These are phyloP conservation scores for Russula olivacea DNA, from an alignment of 768 basidiomycete genomes.

Conservation along the genomic window DNA sequence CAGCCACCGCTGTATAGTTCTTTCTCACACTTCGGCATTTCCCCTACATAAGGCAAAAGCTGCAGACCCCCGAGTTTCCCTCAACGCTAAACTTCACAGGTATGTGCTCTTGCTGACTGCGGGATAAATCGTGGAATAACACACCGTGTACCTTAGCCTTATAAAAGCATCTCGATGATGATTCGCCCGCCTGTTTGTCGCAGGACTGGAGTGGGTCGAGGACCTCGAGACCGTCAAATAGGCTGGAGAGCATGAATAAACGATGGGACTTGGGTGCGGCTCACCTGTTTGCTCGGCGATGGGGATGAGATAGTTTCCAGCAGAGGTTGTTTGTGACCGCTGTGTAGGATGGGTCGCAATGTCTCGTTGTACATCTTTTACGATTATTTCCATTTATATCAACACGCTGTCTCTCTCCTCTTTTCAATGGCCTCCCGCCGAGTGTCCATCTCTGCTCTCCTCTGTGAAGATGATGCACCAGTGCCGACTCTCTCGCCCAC, in stretches of 20 bases:
- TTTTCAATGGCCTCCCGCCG: conserved; percentile 54
- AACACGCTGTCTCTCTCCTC: neutral
- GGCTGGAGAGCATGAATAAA: conserved; percentile 60
- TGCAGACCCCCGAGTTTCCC: neutral
- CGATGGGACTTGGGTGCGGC: conserved; percentile 91
- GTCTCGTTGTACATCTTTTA: conserved; percentile 74
- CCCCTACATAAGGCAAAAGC: neutral
- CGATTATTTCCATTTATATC: conserved; percentile 21
- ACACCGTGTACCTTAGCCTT: conserved; percentile 42
- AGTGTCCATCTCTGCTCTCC: conserved; percentile 70
- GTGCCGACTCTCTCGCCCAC: conserved; percentile 21
- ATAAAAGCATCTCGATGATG: conserved; percentile 90
- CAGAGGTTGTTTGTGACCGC: conserved; percentile 57
- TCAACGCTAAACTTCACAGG: conserved; percentile 59
- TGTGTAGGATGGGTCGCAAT: conserved; percentile 76
- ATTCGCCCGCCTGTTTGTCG: conserved; percentile 52
- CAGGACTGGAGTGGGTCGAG: conserved; percentile 70
- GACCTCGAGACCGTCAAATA: conserved; percentile 83
- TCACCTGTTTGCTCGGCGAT: conserved; percentile 36
- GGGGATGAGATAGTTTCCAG: conserved; percentile 31
- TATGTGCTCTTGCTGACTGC: conserved; percentile 31
- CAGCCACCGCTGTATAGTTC: conserved; percentile 33
- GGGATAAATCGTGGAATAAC: neutral
- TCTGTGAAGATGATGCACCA: conserved; percentile 44
- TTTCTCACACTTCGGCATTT: conserved; percentile 24